Percentiles rank a stretch among this genome's conserved stretches.
These are phyloP conservation scores for Rhizopus stolonifer DNA, from an alignment of 371 early-diverging fungal species.

Conservation along the genomic window DNA sequence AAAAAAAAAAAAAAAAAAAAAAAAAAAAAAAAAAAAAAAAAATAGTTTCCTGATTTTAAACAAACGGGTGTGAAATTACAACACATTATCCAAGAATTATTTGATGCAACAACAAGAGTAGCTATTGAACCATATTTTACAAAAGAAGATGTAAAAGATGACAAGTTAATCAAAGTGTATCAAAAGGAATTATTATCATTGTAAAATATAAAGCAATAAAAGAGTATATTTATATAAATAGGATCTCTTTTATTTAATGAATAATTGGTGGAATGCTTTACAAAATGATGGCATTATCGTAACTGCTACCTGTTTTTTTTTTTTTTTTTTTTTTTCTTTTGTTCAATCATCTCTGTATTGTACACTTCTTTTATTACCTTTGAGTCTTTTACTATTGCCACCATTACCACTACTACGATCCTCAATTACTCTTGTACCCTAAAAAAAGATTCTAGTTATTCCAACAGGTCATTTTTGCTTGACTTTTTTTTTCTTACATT, in stretches of 20 bases:
- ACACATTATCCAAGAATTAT: conserved; percentile 59
- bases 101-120: conserved; percentile 52
- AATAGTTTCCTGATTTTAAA: conserved; percentile 70
- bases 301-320: no score
- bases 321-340: no score
- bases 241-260: no score
- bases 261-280: no score
- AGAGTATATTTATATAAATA: no score
- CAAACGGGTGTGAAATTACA: conserved; percentile 64
- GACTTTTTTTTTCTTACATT: conserved; percentile 19
- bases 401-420: conserved; percentile 40
- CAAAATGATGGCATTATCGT: no score
- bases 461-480: no score
- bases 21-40: no score
- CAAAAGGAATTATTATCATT: conserved; percentile 36
- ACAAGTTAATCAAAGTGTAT: conserved; percentile 39
- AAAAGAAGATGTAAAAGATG: conserved; percentile 11
- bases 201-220: no score
- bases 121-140: conserved; percentile 50
- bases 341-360: no score
- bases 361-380: no score
- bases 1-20: no score
- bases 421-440: conserved; percentile 41
- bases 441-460: conserved; percentile 1
- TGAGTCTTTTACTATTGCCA: neutral